Conservation (phyloP, 352 stramenopile genomes). For the Globisporangium okanoganense region DNA sequence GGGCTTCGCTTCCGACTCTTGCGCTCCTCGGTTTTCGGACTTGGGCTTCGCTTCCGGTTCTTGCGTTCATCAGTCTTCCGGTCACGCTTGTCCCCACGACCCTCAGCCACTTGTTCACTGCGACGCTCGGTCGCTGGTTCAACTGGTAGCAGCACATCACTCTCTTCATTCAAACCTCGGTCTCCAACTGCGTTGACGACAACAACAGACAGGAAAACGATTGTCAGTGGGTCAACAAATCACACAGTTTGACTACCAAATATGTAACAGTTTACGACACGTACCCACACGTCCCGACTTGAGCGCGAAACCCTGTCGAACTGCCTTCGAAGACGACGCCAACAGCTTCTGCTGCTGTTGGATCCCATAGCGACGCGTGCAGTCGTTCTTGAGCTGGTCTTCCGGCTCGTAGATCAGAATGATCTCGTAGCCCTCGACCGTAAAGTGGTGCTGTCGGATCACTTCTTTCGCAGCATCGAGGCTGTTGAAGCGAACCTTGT, state of each 20-base stretch:
- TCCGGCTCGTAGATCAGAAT: constrained; percentile 67
- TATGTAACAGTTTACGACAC: background rate
- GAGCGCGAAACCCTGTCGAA: constrained; percentile 1
- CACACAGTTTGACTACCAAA: background rate
- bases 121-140: constrained; percentile 6
- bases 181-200: constrained; percentile 13
- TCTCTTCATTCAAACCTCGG: constrained; percentile 19
- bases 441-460: constrained; percentile 44
- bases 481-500: constrained; percentile 49
- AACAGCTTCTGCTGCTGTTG: background rate
- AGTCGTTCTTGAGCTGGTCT: constrained; percentile 53
- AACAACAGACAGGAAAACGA: constrained; percentile 3
- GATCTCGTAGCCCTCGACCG: constrained; percentile 46
- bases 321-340: background rate
- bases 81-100: constrained; percentile 12
- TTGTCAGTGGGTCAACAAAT: background rate
- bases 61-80: constrained; percentile 1
- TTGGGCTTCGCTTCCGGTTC: background rate
- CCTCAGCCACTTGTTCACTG: constrained; percentile 1
- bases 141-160: constrained; percentile 18
- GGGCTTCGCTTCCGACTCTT: constrained; percentile 11
- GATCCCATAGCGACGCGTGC: constrained; percentile 20
- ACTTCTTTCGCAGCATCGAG: constrained; percentile 56
- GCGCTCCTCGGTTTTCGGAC: constrained; percentile 7
- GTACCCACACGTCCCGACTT: constrained; percentile 9